Evolutionary conservation across 345 rosid genomes (phyloP).

Genomic region (Camelina neglecta): DNA sequence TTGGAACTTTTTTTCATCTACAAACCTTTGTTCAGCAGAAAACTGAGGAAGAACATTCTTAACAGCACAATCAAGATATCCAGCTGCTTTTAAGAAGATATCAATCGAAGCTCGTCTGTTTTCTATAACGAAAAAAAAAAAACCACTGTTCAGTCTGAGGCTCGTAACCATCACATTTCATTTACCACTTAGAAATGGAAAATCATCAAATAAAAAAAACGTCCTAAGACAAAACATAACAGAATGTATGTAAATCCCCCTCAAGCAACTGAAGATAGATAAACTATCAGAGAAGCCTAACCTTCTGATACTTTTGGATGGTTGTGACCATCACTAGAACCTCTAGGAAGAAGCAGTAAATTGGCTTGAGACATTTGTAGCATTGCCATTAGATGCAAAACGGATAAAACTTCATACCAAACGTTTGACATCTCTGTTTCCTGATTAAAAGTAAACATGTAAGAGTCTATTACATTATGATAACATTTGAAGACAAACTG

Average conservation of each 20-base stretch:
- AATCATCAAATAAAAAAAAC: background rate
- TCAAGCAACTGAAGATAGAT: constrained; percentile 18
- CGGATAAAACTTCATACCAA: constrained; percentile 97
- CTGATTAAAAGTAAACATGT: constrained; percentile 53
- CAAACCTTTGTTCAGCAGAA: constrained; percentile 74
- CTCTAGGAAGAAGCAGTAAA: constrained; percentile 88
- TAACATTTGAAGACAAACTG: constrained; percentile 18
- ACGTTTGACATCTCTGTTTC: constrained; percentile 86
- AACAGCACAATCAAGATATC: constrained; percentile 93
- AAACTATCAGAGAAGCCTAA: constrained; percentile 43
- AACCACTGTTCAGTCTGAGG: constrained; percentile 7
- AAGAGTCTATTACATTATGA: constrained; percentile 17
- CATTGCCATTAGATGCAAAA: constrained; percentile 97
- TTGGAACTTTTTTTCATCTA: constrained; percentile 24
- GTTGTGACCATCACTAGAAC: constrained; percentile 69
- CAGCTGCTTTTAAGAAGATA: constrained; percentile 96
- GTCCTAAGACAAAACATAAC: background rate
- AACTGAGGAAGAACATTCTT: constrained; percentile 90
- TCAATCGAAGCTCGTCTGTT: constrained; percentile 86
- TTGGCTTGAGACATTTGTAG: constrained; percentile 87
- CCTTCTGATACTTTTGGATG: constrained; percentile 96
- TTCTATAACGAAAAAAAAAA: constrained; percentile 51
- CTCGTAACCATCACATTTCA: constrained; percentile 10
- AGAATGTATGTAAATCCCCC: constrained; percentile 5
- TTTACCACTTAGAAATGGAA: background rate